Base-by-base conservation (phyloP, 768 basidiomycete genomes). In the Boletus rufocinnamomeus region DNA sequence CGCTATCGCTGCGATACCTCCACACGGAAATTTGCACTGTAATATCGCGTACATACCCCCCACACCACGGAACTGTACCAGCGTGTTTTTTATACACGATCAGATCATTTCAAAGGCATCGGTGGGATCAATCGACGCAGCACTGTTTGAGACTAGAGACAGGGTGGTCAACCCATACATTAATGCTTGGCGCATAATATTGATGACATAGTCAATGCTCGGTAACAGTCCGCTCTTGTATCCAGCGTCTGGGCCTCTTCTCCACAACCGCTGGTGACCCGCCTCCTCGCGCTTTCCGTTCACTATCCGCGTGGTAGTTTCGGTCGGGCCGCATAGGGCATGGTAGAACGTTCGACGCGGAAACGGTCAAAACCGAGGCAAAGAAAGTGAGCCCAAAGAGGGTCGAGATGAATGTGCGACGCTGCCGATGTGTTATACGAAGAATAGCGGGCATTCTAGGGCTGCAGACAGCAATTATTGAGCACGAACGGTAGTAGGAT, bases 321-420 rank as follows among this genome's bases (percentile, higher is more conserved):
- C 82, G 81, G 59, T 82, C 75, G 44, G 79, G 75, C 52, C 84
- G 82, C n/a, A 84, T 89, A 9, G 91, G 91, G 66, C 92, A 93
- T 52, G 91, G 91, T 34, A 93, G 76, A 41, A 92, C 77, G 68
- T 82, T 84, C 23, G 91, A 91, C 25, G 88, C 89, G 14, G 88
- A 87, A 19, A 94, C 91, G 53, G 91, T 93, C 60, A 90, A 61
- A 58, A 93, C 80, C 19, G 89, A 82, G 27, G 88, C 89, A 71
- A 91, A 74, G 73, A 90, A 91, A 4, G 91, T 93, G 66, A 90
- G 74, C 66, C 83, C 86, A 70, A 94, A 94, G 62, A 93, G 84
- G 35, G 87, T 83, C 9, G 92, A 85, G 61, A 91, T 78, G 76
- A 91, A 80, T 63, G 82, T 83, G 70, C 91, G 89, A 52, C 84